Base-by-base conservation (phyloP, 2,329 filamentous ascomycete genomes). In the Septoria linicola region DNA sequence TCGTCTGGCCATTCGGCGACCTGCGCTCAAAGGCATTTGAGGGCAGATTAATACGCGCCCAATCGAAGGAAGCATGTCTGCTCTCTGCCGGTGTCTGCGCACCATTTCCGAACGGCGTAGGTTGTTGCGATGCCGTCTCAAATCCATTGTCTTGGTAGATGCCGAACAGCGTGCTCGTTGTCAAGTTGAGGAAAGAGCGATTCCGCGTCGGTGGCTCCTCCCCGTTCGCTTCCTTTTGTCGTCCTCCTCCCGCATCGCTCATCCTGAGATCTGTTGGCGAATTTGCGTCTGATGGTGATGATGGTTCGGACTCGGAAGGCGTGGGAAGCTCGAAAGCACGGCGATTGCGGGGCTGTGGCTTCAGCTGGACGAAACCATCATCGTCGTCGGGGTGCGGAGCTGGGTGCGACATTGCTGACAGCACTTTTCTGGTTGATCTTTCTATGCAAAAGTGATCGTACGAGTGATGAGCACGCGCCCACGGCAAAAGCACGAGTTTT, bases 151-250 rank as follows among this genome's bases (percentile, higher is more conserved):
- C 83, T 8, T 84, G 84, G 75, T 95, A 99, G 64, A 99, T 99
- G 48, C 93, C 92, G 61, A 87, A 88, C 4, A 99, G 80, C 0
- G 93, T 96, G 2, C 89, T 91, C 8, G 88, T 85, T 3, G 89
- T 96, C 54, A 99, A 79, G 67, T 96, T 95, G 65, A 90, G 76
- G 51, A 89, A 81, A 8, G 89, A 96, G 59, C 86, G 83, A 19
- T 85, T 87, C 52, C 88, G 83, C 65, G 80, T 61, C 36, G 67
- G 66, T 1, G 85, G 41, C 19, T 19, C 20, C 7, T 39, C 44
- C 14, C 44, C n/a, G 13, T 31, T 40, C 21, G 44, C 10, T 11
- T 47, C 44, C 23, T 32, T 47, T 23, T 39, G 21, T 8, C 17
- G 13, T 16, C 27, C 17, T 21, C 20, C 19, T 36, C 21, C n/a